A percentile compares a stretch with the other conserved stretches of the same genome.
Conservation (phyloP, 352 stramenopile genomes). For the Aphanomyces cochlioides region DNA sequence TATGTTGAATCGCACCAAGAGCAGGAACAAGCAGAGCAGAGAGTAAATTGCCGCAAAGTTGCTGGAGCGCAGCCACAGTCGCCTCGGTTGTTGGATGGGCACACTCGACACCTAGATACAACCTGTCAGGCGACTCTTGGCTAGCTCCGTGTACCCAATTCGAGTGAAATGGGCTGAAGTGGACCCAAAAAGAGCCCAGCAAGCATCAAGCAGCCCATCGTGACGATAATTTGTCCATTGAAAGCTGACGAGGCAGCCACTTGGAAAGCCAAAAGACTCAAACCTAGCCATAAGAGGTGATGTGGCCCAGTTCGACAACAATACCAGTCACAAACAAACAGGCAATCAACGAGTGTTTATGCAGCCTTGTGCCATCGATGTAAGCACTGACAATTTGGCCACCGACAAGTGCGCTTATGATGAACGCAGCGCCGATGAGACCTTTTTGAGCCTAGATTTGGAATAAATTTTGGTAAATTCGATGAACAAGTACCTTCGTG, state of each 20-base stretch:
- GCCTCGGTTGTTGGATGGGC: constrained; percentile 69
- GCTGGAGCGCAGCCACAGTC: constrained; percentile 66
- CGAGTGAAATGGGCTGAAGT: constrained; percentile 62
- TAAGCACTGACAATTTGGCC: constrained; percentile 64
- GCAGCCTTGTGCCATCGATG: constrained; percentile 56
- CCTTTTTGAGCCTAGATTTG: constrained; percentile 42
- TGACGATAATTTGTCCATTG: constrained; percentile 36
- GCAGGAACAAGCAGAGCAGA: constrained; percentile 57
- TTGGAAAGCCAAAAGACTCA: constrained; percentile 8
- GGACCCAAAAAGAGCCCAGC: constrained; percentile 56
- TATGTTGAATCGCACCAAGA: constrained; percentile 43
- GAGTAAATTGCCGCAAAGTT: constrained; percentile 74
- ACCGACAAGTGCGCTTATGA: constrained; percentile 62
- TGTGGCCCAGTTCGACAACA: constrained; percentile 37
- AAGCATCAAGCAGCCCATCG: constrained; percentile 44
- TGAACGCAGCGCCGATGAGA: constrained; percentile 62
- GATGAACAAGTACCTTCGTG: constrained; percentile 36
- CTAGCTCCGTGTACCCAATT: constrained; percentile 38
- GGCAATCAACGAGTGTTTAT: constrained; percentile 53
- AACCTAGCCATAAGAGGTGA: constrained; percentile 13
- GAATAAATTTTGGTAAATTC: background rate
- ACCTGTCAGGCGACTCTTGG: background rate
- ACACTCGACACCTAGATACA: constrained; percentile 49
- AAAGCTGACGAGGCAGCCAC: background rate
- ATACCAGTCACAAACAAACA: constrained; percentile 51